phyloP scores from a whole-genome alignment of 495 filamentous ascomycete species.

The Penicillium ucsense region DNA sequence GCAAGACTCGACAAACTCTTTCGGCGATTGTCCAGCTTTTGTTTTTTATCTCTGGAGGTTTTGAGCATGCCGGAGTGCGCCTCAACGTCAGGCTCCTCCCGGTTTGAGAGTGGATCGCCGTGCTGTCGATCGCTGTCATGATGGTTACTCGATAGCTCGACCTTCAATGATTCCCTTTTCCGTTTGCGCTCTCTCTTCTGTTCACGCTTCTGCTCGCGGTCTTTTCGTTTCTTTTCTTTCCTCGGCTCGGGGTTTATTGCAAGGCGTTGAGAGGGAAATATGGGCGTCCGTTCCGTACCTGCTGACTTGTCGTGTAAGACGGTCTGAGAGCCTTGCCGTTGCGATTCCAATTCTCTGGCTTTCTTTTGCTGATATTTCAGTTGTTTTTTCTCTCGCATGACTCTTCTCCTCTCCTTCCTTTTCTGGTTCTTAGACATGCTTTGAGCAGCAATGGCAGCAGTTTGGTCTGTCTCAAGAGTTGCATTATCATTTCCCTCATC shows the following conservation, averaged over 20 bases:
- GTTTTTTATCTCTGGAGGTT: not conserved
- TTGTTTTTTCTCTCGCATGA: not conserved
- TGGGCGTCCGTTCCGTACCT: no score
- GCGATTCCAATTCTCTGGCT: not conserved
- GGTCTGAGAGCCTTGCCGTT: not conserved
- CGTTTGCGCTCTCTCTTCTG: not conserved
- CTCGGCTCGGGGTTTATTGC: not conserved
- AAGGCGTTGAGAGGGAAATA: not conserved
- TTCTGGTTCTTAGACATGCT: not conserved
- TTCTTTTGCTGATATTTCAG: not conserved
- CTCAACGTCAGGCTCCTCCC: not conserved
- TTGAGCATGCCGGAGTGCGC: not conserved
- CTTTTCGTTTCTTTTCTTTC: constrained; percentile 10
- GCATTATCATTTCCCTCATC: no score
- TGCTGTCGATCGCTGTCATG: not conserved
- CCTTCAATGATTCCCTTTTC: not conserved
- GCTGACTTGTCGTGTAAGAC: no score
- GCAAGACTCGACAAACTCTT: no score
- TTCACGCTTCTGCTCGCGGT: constrained; percentile 6
- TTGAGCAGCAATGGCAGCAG: not conserved
- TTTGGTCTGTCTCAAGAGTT: no score
- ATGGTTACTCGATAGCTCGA: not conserved
- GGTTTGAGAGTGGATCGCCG: not conserved
- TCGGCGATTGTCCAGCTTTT: not conserved
- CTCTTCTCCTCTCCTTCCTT: not conserved